These are phyloP conservation scores for Suhomyces choctaworum DNA, from an alignment of 1,139 yeast genomes.

Conservation along the genomic window DNA sequence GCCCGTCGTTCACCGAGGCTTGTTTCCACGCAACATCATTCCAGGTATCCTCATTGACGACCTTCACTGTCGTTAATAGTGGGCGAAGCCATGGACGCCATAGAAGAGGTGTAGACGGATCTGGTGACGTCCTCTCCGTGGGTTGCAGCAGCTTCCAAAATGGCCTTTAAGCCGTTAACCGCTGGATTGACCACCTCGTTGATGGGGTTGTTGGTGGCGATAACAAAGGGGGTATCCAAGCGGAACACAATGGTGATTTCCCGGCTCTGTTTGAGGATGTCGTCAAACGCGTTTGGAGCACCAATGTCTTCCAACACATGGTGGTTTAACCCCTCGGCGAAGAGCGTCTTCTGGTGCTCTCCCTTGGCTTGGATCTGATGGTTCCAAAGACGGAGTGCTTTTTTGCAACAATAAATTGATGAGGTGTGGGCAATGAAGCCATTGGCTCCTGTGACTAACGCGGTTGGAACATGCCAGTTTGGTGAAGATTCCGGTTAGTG, in stretches of 20 bases:
- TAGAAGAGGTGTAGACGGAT: conserved; percentile 1
- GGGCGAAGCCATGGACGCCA: neutral
- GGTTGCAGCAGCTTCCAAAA: neutral
- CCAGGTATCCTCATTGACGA: conserved; percentile 1
- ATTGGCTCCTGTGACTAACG: conserved; percentile 41
- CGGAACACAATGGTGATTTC: conserved; percentile 1
- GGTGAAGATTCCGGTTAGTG: too few relatives aligned
- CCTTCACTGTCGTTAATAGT: neutral
- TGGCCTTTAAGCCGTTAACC: conserved; percentile 1
- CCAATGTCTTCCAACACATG: neutral
- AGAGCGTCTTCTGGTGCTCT: conserved; percentile 23
- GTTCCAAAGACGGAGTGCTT: conserved; percentile 45
- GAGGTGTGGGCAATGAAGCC: conserved; percentile 44
- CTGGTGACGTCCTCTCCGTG: conserved; percentile 1
- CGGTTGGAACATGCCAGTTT: too few relatives aligned
- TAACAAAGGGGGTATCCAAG: conserved; percentile 1
- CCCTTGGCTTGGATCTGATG: conserved; percentile 39
- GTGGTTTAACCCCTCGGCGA: conserved; percentile 9
- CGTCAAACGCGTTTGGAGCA: conserved; percentile 11
- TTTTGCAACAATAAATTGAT: conserved; percentile 27
- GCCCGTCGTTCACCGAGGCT: neutral
- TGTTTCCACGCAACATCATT: neutral
- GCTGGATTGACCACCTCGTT: conserved; percentile 1
- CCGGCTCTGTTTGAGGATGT: neutral
- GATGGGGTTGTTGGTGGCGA: neutral